phyloP scores from a whole-genome alignment of 768 basidiomycete genomes.

The Mycena olivaceomarginata region DNA sequence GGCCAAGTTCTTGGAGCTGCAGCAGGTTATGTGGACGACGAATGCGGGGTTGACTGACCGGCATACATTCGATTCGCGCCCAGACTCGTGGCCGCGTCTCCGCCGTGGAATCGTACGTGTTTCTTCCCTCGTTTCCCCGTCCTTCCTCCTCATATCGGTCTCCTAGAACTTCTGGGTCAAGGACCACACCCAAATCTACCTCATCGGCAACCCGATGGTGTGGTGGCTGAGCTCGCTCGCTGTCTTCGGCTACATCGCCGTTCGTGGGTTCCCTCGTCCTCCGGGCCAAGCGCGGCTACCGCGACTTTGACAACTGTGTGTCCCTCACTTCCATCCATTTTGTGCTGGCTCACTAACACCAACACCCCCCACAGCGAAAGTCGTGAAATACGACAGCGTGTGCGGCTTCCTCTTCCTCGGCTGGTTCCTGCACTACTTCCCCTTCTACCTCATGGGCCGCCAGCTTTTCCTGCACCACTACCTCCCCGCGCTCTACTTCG shows the following conservation, averaged over 20 bases:
- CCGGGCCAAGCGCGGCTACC: conserved; percentile 92
- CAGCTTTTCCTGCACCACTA: conserved; percentile 99
- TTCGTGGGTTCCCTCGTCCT: conserved; percentile 89
- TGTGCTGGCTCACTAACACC: background rate
- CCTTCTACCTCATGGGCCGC: conserved; percentile 98
- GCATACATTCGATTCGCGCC: conserved; percentile 97
- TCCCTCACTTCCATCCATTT: conserved; percentile 18
- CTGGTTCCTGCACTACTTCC: conserved; percentile 95
- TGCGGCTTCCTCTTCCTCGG: conserved; percentile 95
- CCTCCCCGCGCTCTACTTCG: conserved; percentile 96
- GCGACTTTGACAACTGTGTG: conserved; percentile 95
- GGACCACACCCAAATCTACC: conserved; percentile 95
- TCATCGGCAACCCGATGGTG: conserved; percentile 94
- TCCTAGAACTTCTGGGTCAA: conserved; percentile 98
- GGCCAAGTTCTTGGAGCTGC: conserved; percentile 92
- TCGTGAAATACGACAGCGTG: conserved; percentile 93
- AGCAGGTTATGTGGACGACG: conserved; percentile 97
- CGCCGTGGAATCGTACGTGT: conserved; percentile 92
- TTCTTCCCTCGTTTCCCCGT: background rate
- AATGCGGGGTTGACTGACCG: conserved; percentile 97
- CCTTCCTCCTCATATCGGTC: conserved; percentile 25
- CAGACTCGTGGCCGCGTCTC: conserved; percentile 92
- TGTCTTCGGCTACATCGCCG: conserved; percentile 77
- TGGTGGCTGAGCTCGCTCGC: conserved; percentile 93
- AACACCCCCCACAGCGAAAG: conserved; percentile 74